Conservation (phyloP, 306 rosid genomes). For the Pterocarpus macrocarpus region DNA sequence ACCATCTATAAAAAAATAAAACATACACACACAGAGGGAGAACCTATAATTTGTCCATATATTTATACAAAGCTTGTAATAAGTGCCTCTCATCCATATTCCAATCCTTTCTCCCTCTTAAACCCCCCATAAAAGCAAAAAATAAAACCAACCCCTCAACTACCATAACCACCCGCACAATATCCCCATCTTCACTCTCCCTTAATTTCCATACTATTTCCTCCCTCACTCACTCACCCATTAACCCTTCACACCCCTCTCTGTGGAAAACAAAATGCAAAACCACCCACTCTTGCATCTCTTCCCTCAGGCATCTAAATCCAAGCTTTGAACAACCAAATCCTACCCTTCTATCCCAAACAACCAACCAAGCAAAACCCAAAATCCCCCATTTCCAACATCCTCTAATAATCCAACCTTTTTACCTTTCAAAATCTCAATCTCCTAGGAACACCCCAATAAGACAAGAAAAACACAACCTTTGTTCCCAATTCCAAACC, state of each 20-base stretch:
- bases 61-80: no score
- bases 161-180: conserved; percentile 62
- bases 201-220: conserved; percentile 6
- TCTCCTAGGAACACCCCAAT: background rate
- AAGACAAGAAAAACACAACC: background rate
- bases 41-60: no score
- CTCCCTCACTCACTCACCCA: background rate
- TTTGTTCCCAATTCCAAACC: conserved; percentile 38
- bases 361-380: conserved; percentile 37
- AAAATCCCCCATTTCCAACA: background rate
- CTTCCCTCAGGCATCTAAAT: conserved; percentile 52
- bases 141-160: conserved; percentile 48
- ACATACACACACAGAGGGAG: no score
- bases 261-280: conserved; percentile 38
- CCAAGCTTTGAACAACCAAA: conserved; percentile 49
- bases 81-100: conserved; percentile 37
- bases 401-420: conserved; percentile 16
- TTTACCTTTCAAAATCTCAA: conserved; percentile 1
- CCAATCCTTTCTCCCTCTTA: conserved; percentile 36
- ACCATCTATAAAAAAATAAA: background rate
- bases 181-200: conserved; percentile 31
- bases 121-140: conserved; percentile 46
- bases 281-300: conserved; percentile 45
- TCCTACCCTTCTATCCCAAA: conserved; percentile 30
- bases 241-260: conserved; percentile 17